These are phyloP conservation scores for Ceratocystis diversiconidia DNA, from an alignment of 2,329 filamentous ascomycete species.

Conservation along the genomic window DNA sequence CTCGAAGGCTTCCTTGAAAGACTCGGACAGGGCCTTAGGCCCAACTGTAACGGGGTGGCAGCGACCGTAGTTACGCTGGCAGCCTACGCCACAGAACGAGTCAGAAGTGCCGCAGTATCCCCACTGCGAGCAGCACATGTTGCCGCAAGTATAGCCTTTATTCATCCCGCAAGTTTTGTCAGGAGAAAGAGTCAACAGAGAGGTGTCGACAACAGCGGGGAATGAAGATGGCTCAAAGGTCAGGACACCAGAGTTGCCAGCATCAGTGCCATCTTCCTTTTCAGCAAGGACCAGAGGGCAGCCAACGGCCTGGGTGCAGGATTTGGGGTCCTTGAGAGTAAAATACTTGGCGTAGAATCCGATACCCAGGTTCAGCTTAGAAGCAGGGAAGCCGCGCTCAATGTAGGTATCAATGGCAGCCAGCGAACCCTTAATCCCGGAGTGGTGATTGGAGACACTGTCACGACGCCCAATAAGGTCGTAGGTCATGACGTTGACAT, in stretches of 20 bases:
- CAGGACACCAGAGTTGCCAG: neutral
- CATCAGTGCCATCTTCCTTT: conserved; percentile 20
- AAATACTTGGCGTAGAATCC: conserved; percentile 57
- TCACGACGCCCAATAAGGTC: conserved; percentile 58
- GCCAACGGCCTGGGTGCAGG: conserved; percentile 32
- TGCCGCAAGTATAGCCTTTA: too few species aligned
- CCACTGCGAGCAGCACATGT: too few species aligned
- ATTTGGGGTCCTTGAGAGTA: conserved; percentile 30
- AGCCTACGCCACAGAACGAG: too few species aligned
- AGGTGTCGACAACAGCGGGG: neutral
- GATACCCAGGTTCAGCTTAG: conserved; percentile 47
- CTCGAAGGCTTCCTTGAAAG: too few species aligned
- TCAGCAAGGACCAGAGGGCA: conserved; percentile 41
- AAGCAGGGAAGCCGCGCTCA: conserved; percentile 34
- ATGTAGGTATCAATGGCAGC: conserved; percentile 46
- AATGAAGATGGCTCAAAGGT: neutral
- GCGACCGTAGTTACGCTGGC: too few species aligned
- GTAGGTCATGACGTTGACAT: conserved; percentile 56
- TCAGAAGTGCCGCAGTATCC: too few species aligned
- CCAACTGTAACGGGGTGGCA: too few species aligned
- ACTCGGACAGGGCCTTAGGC: too few species aligned
- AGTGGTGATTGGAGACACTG: conserved; percentile 48
- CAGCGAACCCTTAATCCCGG: conserved; percentile 41
- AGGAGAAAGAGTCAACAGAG: too few species aligned
- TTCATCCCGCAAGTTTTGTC: too few species aligned